Conservation (phyloP, 2,329 filamentous ascomycete genomes). For the Aspergillus aculeatinus region DNA sequence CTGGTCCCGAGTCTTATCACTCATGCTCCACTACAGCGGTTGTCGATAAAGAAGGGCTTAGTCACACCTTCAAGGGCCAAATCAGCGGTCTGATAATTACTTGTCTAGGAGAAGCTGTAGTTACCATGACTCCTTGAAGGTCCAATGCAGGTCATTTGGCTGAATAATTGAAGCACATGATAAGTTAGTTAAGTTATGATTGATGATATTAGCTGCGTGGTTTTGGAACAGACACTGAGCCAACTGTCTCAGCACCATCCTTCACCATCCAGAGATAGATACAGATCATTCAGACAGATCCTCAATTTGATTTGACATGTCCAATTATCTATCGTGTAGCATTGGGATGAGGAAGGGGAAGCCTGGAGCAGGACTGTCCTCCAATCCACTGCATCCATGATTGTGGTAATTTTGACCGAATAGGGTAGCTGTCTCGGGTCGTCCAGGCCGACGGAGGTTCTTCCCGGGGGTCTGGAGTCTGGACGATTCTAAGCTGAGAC, state of each 20-base stretch:
- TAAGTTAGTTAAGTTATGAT: no score
- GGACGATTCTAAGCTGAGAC: constrained; percentile 7
- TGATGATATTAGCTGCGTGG: no score
- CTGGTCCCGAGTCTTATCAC: constrained; percentile 11
- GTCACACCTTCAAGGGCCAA: no score
- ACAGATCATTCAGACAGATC: neutral
- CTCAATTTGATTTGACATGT: neutral
- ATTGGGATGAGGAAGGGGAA: neutral
- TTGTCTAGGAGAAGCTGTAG: no score
- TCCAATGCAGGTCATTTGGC: no score
- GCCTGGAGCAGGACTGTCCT: neutral
- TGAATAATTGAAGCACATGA: no score
- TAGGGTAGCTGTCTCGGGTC: neutral
- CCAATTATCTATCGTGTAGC: neutral
- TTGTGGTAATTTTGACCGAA: neutral
- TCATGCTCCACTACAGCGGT: constrained; percentile 12
- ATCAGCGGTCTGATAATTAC: no score
- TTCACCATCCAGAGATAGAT: no score
- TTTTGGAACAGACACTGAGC: no score
- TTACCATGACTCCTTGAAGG: no score
- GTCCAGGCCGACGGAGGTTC: neutral
- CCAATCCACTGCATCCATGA: neutral
- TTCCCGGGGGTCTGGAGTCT: neutral
- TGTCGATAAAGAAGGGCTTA: neutral
- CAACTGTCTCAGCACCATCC: no score